Evolutionary conservation across 495 filamentous ascomycete species (phyloP).

Genomic region (Penicillium subrubescens): DNA sequence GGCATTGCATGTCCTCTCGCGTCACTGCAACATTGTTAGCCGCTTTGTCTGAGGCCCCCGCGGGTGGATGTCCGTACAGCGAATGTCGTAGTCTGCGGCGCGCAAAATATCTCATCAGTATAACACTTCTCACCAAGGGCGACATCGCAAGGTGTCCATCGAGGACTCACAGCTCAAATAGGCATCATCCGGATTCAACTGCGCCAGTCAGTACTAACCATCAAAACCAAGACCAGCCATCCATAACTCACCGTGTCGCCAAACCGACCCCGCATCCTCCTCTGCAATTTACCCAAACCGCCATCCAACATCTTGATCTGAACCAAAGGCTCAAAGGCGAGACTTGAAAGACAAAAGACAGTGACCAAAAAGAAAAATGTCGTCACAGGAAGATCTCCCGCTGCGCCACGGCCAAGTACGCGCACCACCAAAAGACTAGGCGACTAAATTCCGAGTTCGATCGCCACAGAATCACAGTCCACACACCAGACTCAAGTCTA

Average conservation of each 20-base stretch:
- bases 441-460: neutral
- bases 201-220: conserved; percentile 16
- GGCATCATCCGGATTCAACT: conserved; percentile 70
- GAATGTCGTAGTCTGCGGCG: conserved; percentile 64
- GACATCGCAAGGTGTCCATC: neutral
- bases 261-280: conserved; percentile 45
- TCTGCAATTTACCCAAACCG: conserved; percentile 44
- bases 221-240: neutral
- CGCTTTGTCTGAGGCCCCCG: neutral
- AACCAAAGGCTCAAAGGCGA: neutral
- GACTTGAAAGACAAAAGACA: neutral
- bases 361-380: neutral
- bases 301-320: conserved; percentile 38
- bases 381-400: neutral
- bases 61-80: conserved; percentile 51
- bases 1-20: conserved; percentile 79
- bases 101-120: conserved; percentile 19
- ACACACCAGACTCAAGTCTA: neutral
- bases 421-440: neutral
- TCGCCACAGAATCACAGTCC: neutral
- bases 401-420: neutral
- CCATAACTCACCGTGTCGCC: conserved; percentile 42
- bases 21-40: conserved; percentile 57
- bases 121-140: neutral
- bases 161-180: conserved; percentile 68